Evolutionary conservation across 257 asterid species (phyloP).

Genomic region (Solanum stenotomum): DNA sequence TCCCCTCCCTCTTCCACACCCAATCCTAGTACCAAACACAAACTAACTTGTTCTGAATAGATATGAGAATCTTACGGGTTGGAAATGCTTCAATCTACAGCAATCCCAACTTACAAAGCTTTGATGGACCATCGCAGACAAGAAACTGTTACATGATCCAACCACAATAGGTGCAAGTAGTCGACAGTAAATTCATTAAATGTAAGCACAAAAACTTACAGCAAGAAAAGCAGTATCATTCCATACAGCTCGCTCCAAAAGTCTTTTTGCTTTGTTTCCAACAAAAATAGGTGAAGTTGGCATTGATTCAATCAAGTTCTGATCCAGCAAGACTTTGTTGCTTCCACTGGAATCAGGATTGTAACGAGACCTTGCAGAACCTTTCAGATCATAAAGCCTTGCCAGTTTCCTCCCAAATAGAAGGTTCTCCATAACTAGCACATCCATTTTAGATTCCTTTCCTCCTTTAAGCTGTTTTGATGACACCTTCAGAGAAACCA

Average conservation of each 20-base stretch:
- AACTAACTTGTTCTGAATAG: background rate
- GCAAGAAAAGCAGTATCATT: slow-evolving; percentile 93
- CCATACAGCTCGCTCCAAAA: slow-evolving; percentile 93
- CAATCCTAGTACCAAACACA: background rate
- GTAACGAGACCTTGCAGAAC: slow-evolving; percentile 89
- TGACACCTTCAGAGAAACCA: slow-evolving; percentile 44
- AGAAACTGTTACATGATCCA: background rate
- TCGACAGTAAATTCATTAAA: background rate
- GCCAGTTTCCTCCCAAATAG: slow-evolving; percentile 75
- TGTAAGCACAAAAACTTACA: slow-evolving; percentile 41
- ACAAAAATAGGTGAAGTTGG: slow-evolving; percentile 96
- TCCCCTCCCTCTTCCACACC: background rate
- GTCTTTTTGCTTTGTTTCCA: slow-evolving; percentile 81
- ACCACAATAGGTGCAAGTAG: background rate
- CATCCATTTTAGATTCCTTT: slow-evolving; percentile 86
- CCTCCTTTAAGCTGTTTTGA: slow-evolving; percentile 83
- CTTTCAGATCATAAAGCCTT: slow-evolving; percentile 88
- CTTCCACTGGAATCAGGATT: slow-evolving; percentile 84
- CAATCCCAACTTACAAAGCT: background rate
- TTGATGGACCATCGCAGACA: background rate
- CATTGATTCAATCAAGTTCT: slow-evolving; percentile 95
- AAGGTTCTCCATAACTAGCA: slow-evolving; percentile 93
- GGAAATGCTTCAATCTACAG: background rate
- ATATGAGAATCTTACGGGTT: background rate
- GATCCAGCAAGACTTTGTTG: slow-evolving; percentile 84